Percentiles rank a stretch among this genome's conserved stretches.
Evolutionary conservation across 2,329 filamentous ascomycete genomes (phyloP).

Genomic region (Hirsutella rhossiliensis): DNA sequence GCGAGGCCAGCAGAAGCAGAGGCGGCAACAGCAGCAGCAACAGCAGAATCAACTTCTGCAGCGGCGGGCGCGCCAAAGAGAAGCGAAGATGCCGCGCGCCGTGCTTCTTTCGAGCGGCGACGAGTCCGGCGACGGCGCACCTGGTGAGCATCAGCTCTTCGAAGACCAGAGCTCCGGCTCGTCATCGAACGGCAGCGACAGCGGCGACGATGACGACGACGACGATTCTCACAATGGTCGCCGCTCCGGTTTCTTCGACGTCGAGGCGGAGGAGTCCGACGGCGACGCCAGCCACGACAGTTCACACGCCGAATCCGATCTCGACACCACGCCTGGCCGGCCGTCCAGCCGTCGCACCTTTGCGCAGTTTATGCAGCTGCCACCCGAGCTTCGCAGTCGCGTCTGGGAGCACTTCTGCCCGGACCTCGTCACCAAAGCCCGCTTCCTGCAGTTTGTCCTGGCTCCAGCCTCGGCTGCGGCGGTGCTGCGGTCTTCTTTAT

Average conservation of each 20-base stretch:
- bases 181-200: no score
- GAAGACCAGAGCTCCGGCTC: no score
- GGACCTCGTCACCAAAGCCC: constrained; percentile 11
- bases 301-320: background rate
- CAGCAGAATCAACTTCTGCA: no score
- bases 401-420: constrained; percentile 22
- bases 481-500: background rate
- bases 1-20: no score
- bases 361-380: constrained; percentile 14
- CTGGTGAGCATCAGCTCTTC: background rate
- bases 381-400: constrained; percentile 19
- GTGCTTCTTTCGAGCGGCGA: background rate
- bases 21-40: no score
- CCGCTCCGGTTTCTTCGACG: constrained; percentile 1
- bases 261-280: constrained; percentile 6
- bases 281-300: background rate
- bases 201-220: background rate
- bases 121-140: background rate
- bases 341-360: constrained; percentile 6
- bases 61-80: no score
- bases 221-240: background rate
- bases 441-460: constrained; percentile 8
- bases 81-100: background rate
- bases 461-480: background rate
- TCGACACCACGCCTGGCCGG: background rate